phyloP scores from a whole-genome alignment of 345 rosid species.

The Punica granatum region DNA sequence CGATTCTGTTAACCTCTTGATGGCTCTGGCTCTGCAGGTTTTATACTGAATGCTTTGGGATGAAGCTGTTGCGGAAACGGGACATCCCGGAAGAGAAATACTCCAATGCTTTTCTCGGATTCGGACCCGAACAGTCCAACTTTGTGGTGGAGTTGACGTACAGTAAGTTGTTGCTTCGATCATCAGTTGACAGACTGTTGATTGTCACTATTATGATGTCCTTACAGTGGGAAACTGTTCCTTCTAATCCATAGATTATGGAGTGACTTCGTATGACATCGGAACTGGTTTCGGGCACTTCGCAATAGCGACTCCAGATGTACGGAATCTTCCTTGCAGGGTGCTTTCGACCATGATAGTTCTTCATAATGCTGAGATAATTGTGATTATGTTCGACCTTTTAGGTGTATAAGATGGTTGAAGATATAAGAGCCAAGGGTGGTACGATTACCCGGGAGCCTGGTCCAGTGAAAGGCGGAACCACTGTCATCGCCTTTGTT shows the following conservation, averaged over 20 bases:
- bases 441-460: conserved; percentile 77
- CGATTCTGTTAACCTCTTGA: background rate
- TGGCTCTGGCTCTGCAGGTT: conserved; percentile 32
- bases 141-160: conserved; percentile 83
- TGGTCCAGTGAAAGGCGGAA: conserved; percentile 91
- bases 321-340: conserved; percentile 16
- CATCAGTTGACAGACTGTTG: too few relatives aligned
- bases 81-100: conserved; percentile 89
- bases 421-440: conserved; percentile 63
- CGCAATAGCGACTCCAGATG: conserved; percentile 84
- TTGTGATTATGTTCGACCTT: too few relatives aligned
- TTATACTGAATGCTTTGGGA: conserved; percentile 86
- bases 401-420: conserved; percentile 77
- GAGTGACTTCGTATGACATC: conserved; percentile 77
- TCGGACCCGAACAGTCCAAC: conserved; percentile 72
- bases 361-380: too few relatives aligned
- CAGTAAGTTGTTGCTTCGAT: conserved; percentile 40
- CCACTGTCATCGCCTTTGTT: conserved; percentile 61
- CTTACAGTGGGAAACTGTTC: conserved; percentile 6
- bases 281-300: conserved; percentile 97
- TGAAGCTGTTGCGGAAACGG: conserved; percentile 84
- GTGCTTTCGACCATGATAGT: background rate
- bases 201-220: background rate
- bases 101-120: conserved; percentile 89
- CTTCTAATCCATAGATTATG: conserved; percentile 57